These are phyloP conservation scores for Miscanthus sacchariflorus DNA, from an alignment of 202 grass and related monocot genomes.

Conservation along the genomic window DNA sequence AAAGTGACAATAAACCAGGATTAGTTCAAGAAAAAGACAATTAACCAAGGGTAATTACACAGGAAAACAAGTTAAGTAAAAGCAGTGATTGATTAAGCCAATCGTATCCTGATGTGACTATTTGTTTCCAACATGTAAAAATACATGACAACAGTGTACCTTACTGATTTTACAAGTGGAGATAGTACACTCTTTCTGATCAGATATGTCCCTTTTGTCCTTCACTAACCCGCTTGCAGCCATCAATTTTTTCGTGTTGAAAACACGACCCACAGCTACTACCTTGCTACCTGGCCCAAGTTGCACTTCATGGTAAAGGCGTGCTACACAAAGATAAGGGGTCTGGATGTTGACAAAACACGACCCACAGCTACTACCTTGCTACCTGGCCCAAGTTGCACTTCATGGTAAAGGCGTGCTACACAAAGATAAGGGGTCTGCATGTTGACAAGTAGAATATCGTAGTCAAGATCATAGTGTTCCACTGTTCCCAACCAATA, in stretches of 20 bases:
- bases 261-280: conserved; percentile 5
- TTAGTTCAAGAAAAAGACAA: neutral
- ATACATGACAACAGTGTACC: neutral
- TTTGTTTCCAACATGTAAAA: neutral
- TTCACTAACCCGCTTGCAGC: neutral
- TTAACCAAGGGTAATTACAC: neutral
- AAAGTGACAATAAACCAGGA: neutral
- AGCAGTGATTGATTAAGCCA: neutral
- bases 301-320: conserved; percentile 3
- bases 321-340: neutral
- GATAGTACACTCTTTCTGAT: neutral
- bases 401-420: neutral
- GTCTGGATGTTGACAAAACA: neutral
- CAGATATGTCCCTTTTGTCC: too few relatives aligned
- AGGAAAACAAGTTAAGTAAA: too few relatives aligned
- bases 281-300: neutral
- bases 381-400: neutral
- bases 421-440: neutral
- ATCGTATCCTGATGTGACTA: neutral
- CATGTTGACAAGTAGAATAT: neutral
- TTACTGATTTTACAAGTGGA: conserved; percentile 13
- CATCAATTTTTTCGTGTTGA: neutral
- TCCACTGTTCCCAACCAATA: neutral
- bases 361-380: conserved; percentile 8
- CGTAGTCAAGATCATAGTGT: neutral